These are phyloP conservation scores for Lasiodiplodia sp. DNA, from an alignment of 2,329 filamentous ascomycete species.

Conservation along the genomic window DNA sequence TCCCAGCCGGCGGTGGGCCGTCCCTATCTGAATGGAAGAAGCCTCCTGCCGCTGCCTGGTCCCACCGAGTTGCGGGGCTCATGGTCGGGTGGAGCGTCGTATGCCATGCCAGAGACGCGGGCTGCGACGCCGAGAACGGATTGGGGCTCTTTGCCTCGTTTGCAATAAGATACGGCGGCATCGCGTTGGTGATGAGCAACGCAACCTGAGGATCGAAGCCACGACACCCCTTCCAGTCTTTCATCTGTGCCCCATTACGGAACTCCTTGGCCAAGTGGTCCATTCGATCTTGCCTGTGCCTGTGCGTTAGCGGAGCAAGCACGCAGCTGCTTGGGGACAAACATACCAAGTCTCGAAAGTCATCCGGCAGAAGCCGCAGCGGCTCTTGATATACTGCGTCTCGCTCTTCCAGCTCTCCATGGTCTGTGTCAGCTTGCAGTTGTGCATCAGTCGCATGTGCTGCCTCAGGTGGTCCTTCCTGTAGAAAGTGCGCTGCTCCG, in stretches of 20 bases:
- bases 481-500: slow-evolving; percentile 69
- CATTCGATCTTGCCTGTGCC: slow-evolving; percentile 59
- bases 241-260: slow-evolving; percentile 60
- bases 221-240: slow-evolving; percentile 63
- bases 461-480: slow-evolving; percentile 69
- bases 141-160: slow-evolving; percentile 44
- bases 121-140: slow-evolving; percentile 56
- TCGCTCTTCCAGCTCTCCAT: slow-evolving; percentile 72
- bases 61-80: background rate
- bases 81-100: slow-evolving; percentile 39
- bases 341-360: slow-evolving; percentile 22
- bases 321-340: too few relatives aligned
- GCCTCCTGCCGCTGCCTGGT: slow-evolving; percentile 11
- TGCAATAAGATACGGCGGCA: slow-evolving; percentile 61
- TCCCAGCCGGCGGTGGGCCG: background rate
- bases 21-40: slow-evolving; percentile 20
- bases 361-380: slow-evolving; percentile 13
- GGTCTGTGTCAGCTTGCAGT: slow-evolving; percentile 65
- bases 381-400: slow-evolving; percentile 55
- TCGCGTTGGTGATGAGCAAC: slow-evolving; percentile 57
- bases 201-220: slow-evolving; percentile 58
- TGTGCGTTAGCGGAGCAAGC: slow-evolving; percentile 42
- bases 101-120: slow-evolving; percentile 39
- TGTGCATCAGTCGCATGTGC: slow-evolving; percentile 67
- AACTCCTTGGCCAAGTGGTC: slow-evolving; percentile 65